Percentiles rank a stretch among this genome's conserved stretches.
These are phyloP conservation scores for Epichloe scottii DNA, from an alignment of 2,329 filamentous ascomycete genomes.

Conservation along the genomic window DNA sequence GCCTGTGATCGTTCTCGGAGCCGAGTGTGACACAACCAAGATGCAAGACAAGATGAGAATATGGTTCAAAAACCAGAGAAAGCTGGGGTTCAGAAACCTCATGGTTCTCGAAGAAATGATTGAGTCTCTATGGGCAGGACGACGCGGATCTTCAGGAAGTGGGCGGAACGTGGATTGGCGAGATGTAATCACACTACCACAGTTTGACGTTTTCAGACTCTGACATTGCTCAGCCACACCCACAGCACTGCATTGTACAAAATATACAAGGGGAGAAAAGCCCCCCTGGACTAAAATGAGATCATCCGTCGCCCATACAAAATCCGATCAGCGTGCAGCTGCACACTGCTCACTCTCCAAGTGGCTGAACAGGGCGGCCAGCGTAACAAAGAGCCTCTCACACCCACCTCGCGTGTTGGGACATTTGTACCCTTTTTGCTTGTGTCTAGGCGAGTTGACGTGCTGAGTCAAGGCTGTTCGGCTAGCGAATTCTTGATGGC, in stretches of 20 bases:
- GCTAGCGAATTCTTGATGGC: slow-evolving; percentile 27
- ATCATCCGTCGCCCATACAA: slow-evolving; percentile 1
- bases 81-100: slow-evolving; percentile 22
- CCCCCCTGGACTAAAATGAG: neutral
- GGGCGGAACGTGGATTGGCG: slow-evolving; percentile 18
- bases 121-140: slow-evolving; percentile 17
- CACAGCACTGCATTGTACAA: too few relatives aligned
- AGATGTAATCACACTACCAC: slow-evolving; percentile 19
- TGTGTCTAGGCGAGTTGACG: slow-evolving; percentile 33
- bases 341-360: slow-evolving; percentile 32
- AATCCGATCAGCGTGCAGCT: slow-evolving; percentile 10
- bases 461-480: slow-evolving; percentile 32
- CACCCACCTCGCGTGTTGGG: slow-evolving; percentile 19
- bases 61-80: slow-evolving; percentile 20
- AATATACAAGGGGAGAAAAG: too few relatives aligned
- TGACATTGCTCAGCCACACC: neutral
- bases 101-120: slow-evolving; percentile 19
- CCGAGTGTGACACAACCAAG: slow-evolving; percentile 17
- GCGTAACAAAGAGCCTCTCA: slow-evolving; percentile 22
- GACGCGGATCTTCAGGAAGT: slow-evolving; percentile 2
- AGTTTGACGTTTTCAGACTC: slow-evolving; percentile 18
- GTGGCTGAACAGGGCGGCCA: slow-evolving; percentile 29
- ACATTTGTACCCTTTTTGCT: slow-evolving; percentile 27
- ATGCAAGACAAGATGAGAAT: slow-evolving; percentile 17
- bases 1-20: slow-evolving; percentile 22